Evolutionary conservation across 1,284 basidiomycete species (phyloP), one percentile per base, ranked within the genome.

Genomic region (Pholiota adiposa): DNA sequence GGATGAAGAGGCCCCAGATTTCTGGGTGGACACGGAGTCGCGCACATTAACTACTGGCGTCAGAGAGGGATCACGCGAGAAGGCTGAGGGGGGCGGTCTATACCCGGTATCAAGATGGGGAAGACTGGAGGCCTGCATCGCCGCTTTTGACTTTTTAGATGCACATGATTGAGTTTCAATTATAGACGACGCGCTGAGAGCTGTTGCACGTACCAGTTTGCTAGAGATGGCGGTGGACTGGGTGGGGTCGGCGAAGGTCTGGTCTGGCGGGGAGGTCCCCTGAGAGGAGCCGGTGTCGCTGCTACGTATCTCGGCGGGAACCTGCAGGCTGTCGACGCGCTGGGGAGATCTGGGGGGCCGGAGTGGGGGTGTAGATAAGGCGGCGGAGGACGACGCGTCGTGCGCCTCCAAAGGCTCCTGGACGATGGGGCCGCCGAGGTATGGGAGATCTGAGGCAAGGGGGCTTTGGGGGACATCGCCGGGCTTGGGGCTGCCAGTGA

Each of bases 1-100:
- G 9, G 91, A 92, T 6, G 90, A 90, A 16, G 87, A 87, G 31
- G 83, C 80, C 4, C 80, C 79, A 5, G 90, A 89, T 58, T 75
- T 64, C 41, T 79, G 74, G 18, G 78, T 79, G 5, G 75, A 78
- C 18, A 79, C 67, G 6, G 78, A 79, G 66, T 79, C 77, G 49
- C 77, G 75, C 19, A 75, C 67, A 64, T 78, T 77, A 52, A 60
- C 65, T 23, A 70, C 65, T 18, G 73, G 73, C 14, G 77, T 77
- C 19, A 78, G 69, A 33, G 75, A 72, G n/a, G 78, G 79, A 52
- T 78, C 75, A 49, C 79, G 74, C 53, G 77, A 78, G 66, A 81
- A 82, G 7, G 79, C 79, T 25, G 80, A 80, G 8, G 74, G 73
- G 21, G 73, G 73, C 50, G 73, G 73, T 27, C 66, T 61, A 59